Evolutionary conservation across 2,329 filamentous ascomycete genomes (phyloP).

Genomic region (Ophiosphaerella narmari): DNA sequence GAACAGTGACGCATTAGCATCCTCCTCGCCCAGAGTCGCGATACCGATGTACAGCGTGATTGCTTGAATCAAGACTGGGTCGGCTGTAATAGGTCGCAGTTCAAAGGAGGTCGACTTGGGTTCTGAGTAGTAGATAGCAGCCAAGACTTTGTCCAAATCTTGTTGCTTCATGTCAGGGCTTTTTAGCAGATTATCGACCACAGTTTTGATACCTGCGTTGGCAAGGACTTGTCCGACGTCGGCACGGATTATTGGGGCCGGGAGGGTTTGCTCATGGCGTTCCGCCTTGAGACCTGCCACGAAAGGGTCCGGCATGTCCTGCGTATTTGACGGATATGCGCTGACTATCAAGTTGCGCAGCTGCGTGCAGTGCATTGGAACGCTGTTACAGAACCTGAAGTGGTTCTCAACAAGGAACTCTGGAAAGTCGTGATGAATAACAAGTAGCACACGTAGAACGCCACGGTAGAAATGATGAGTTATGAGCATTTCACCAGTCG

Average conservation of each 20-base stretch:
- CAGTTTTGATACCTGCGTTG: slow-evolving; percentile 57
- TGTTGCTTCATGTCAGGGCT: slow-evolving; percentile 68
- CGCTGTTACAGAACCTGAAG: slow-evolving; percentile 76
- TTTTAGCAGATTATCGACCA: slow-evolving; percentile 58
- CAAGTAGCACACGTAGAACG: slow-evolving; percentile 77
- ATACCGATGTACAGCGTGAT: slow-evolving; percentile 82
- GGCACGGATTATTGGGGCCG: slow-evolving; percentile 67
- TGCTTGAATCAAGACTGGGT: slow-evolving; percentile 75
- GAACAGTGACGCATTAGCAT: slow-evolving; percentile 67
- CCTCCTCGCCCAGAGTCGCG: slow-evolving; percentile 66
- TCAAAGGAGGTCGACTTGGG: slow-evolving; percentile 67
- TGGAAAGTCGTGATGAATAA: slow-evolving; percentile 91
- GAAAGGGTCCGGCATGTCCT: slow-evolving; percentile 75
- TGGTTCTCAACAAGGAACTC: slow-evolving; percentile 91
- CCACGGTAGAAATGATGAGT: slow-evolving; percentile 85
- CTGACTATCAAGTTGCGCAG: slow-evolving; percentile 86
- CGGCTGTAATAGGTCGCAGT: slow-evolving; percentile 68
- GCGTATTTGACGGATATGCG: slow-evolving; percentile 71
- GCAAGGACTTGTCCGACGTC: slow-evolving; percentile 61
- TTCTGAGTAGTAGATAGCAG: slow-evolving; percentile 68
- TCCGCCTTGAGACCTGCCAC: slow-evolving; percentile 76
- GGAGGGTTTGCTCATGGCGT: slow-evolving; percentile 72
- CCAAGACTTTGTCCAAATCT: slow-evolving; percentile 74
- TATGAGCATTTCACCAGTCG: slow-evolving; percentile 68
- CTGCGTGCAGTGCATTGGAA: slow-evolving; percentile 84